These are phyloP conservation scores for Pharnaceum exiguum DNA, from an alignment of 148 eudicot genomes.

Conservation along the genomic window DNA sequence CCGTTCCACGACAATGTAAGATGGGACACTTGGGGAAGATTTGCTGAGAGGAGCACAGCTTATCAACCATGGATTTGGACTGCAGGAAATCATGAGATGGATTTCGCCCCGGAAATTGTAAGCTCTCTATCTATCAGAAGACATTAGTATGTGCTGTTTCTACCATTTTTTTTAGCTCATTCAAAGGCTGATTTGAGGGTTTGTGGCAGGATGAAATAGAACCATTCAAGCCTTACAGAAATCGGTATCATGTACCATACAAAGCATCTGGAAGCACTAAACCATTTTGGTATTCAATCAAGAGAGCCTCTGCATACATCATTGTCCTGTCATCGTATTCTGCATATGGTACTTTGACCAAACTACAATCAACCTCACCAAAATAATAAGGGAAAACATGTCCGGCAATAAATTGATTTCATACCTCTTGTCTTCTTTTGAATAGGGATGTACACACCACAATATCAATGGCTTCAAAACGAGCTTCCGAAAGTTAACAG, in stretches of 20 bases:
- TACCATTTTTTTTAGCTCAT: neutral
- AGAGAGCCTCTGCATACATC: constrained; percentile 39
- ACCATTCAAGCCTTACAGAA: constrained; percentile 43
- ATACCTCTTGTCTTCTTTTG: too few species aligned
- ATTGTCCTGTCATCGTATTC: constrained; percentile 43
- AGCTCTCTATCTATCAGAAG: constrained; percentile 3
- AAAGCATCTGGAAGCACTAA: constrained; percentile 34
- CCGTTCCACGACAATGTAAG: constrained; percentile 38
- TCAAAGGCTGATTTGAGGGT: neutral
- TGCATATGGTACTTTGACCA: constrained; percentile 28
- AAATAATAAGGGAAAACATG: neutral
- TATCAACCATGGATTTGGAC: constrained; percentile 82
- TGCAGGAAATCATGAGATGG: constrained; percentile 58
- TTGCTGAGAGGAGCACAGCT: constrained; percentile 45
- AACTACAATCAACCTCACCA: neutral
- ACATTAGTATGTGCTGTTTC: too few species aligned
- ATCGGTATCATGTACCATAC: constrained; percentile 39
- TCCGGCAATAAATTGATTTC: neutral
- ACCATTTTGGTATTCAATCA: constrained; percentile 45
- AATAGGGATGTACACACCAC: constrained; percentile 28
- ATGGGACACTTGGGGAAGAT: constrained; percentile 69
- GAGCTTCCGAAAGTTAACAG: constrained; percentile 28
- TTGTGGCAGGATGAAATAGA: constrained; percentile 37
- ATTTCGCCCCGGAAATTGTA: constrained; percentile 56
- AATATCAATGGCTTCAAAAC: constrained; percentile 21